Evolutionary conservation across 1,139 yeast genomes (phyloP).

Genomic region (Yamadazyma atlantica): DNA sequence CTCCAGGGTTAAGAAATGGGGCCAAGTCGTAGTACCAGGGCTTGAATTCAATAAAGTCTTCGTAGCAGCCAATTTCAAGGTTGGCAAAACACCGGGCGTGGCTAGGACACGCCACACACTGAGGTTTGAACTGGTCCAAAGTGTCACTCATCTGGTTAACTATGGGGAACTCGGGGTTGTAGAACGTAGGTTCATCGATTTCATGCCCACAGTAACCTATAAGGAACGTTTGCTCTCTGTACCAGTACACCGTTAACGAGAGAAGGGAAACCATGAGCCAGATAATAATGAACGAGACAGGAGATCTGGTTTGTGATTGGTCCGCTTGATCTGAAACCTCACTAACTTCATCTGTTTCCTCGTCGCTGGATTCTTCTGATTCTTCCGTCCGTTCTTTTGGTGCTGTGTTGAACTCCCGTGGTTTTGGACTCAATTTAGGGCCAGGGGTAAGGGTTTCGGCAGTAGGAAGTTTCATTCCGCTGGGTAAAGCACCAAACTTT

Average conservation of each 20-base stretch:
- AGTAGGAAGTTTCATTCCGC: not conserved
- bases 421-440: conserved; percentile 20
- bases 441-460: conserved; percentile 16
- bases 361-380: conserved; percentile 9
- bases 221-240: conserved; percentile 55
- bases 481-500: conserved; percentile 22
- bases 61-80: conserved; percentile 19
- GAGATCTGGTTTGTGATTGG: too few relatives aligned
- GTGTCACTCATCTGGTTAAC: conserved; percentile 26
- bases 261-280: too few relatives aligned
- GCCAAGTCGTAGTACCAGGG: conserved; percentile 56
- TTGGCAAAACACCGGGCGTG: conserved; percentile 63
- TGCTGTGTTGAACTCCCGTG: conserved; percentile 9
- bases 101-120: conserved; percentile 75
- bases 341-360: conserved; percentile 6
- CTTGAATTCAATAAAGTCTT: conserved; percentile 47
- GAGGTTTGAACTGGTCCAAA: conserved; percentile 50
- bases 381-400: conserved; percentile 6
- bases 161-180: conserved; percentile 19
- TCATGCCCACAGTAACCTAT: conserved; percentile 73
- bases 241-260: conserved; percentile 54
- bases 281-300: too few relatives aligned
- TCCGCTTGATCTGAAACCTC: too few relatives aligned
- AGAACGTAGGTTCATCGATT: conserved; percentile 37
- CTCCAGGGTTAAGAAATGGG: conserved; percentile 54